phyloP scores from a whole-genome alignment of 495 filamentous ascomycete species.

The Barbatosphaeria neglecta region DNA sequence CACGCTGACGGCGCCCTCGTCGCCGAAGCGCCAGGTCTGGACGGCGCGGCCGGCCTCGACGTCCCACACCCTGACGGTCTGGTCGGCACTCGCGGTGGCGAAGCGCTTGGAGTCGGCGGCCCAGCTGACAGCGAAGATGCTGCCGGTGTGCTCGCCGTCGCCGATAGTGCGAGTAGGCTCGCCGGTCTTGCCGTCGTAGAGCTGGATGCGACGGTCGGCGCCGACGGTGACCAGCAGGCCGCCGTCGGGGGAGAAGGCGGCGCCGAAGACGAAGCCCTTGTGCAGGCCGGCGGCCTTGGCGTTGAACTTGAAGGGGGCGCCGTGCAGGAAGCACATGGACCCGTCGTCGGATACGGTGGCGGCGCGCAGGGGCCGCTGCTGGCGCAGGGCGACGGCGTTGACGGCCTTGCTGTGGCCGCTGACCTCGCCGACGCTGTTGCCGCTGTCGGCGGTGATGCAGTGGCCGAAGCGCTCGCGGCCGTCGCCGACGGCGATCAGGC shows the following conservation, averaged over 20 bases:
- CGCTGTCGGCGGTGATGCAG: slow-evolving; percentile 89
- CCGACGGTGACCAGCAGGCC: slow-evolving; percentile 75
- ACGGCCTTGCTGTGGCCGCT: slow-evolving; percentile 80
- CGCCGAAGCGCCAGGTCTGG: slow-evolving; percentile 81
- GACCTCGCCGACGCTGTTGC: slow-evolving; percentile 91
- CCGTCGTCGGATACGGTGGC: slow-evolving; percentile 86
- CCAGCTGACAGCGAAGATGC: slow-evolving; percentile 88
- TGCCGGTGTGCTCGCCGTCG: slow-evolving; percentile 75
- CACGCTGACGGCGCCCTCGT: slow-evolving; percentile 60
- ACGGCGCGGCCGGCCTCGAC: slow-evolving; percentile 62
- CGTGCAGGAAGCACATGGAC: slow-evolving; percentile 82
- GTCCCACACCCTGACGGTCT: slow-evolving; percentile 85
- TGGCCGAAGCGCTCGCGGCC: slow-evolving; percentile 90
- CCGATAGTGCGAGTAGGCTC: slow-evolving; percentile 67
- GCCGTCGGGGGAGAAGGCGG: slow-evolving; percentile 86
- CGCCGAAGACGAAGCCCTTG: slow-evolving; percentile 76
- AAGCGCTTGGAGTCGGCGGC: slow-evolving; percentile 77
- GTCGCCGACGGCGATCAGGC: slow-evolving; percentile 90
- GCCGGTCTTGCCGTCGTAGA: slow-evolving; percentile 92
- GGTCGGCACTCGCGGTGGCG: slow-evolving; percentile 85
- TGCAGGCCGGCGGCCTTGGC: slow-evolving; percentile 63
- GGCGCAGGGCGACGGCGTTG: slow-evolving; percentile 82
- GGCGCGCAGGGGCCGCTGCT: slow-evolving; percentile 78
- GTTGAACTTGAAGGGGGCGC: slow-evolving; percentile 89
- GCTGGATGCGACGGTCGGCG: slow-evolving; percentile 75